These are phyloP conservation scores for Leccinum variicolor DNA, from an alignment of 768 basidiomycete genomes.

Conservation along the genomic window DNA sequence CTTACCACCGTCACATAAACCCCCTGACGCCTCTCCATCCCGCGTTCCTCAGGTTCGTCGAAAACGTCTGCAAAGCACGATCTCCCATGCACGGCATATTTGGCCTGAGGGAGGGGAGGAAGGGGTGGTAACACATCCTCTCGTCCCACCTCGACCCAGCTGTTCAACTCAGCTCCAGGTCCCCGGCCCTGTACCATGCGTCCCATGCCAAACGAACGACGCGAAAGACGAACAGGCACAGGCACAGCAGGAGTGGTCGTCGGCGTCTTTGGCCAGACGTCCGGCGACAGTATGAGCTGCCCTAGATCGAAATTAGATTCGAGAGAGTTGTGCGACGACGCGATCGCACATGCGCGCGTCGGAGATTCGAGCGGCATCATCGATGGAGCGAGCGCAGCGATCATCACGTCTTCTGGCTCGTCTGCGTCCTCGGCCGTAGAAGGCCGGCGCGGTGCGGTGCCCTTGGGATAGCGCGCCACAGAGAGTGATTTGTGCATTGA, in stretches of 20 bases:
- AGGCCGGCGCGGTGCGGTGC: neutral
- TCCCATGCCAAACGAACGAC: constrained; percentile 8
- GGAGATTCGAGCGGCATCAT: constrained; percentile 26
- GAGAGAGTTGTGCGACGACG: constrained; percentile 33
- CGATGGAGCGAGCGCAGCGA: constrained; percentile 8
- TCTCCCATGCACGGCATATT: neutral
- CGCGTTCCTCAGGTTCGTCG: neutral
- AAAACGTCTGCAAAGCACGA: neutral
- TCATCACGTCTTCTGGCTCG: constrained; percentile 5
- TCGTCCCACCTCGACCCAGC: neutral
- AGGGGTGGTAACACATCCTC: neutral
- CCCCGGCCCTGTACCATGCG: neutral
- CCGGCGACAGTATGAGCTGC: constrained; percentile 3
- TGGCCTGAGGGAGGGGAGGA: neutral
- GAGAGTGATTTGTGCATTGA: neutral
- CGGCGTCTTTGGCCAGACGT: constrained; percentile 24
- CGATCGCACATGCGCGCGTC: constrained; percentile 13
- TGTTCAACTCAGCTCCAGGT: neutral
- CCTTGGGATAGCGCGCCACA: neutral
- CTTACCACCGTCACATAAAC: constrained; percentile 45
- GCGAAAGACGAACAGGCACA: constrained; percentile 9
- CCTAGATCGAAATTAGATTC: constrained; percentile 25
- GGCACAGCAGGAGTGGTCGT: neutral
- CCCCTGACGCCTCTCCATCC: constrained; percentile 19
- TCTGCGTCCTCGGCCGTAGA: constrained; percentile 6